Evolutionary conservation across 768 basidiomycete genomes (phyloP).

Genomic region (Gyrodon lividus): DNA sequence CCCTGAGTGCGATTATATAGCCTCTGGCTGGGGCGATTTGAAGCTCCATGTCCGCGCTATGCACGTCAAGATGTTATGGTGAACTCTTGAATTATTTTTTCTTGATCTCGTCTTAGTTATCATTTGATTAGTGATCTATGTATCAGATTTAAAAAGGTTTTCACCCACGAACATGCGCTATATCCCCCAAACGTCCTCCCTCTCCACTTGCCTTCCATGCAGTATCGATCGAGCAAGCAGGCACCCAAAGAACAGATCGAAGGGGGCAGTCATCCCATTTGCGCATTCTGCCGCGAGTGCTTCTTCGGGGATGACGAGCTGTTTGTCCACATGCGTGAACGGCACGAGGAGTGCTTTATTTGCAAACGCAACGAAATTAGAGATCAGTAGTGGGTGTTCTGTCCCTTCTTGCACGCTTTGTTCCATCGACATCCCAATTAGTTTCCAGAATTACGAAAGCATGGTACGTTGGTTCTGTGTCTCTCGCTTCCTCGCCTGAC

Average conservation of each 20-base stretch:
- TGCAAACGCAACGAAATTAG: slow-evolving; percentile 80
- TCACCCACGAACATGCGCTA: slow-evolving; percentile 89
- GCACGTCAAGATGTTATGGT: slow-evolving; percentile 86
- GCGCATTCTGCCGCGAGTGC: slow-evolving; percentile 89
- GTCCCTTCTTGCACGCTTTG: not conserved
- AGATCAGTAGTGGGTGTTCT: slow-evolving; percentile 77
- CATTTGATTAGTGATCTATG: slow-evolving; percentile 68
- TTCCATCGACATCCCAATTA: slow-evolving; percentile 26
- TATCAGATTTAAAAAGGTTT: slow-evolving; percentile 87
- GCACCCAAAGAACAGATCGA: slow-evolving; percentile 56
- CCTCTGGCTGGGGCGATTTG: slow-evolving; percentile 85
- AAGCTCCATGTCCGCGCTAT: slow-evolving; percentile 76
- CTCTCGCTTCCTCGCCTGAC: slow-evolving; percentile 1
- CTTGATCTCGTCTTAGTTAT: not conserved
- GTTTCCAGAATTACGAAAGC: slow-evolving; percentile 77
- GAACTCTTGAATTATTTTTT: slow-evolving; percentile 2
- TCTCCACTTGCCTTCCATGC: slow-evolving; percentile 75
- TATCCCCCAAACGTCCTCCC: slow-evolving; percentile 67
- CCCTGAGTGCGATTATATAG: slow-evolving; percentile 77
- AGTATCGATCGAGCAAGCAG: slow-evolving; percentile 39
- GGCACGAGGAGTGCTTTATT: slow-evolving; percentile 95
- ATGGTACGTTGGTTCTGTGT: slow-evolving; percentile 49
- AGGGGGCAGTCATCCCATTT: slow-evolving; percentile 74
- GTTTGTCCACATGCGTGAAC: slow-evolving; percentile 90
- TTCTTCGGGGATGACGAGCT: slow-evolving; percentile 93